Percentiles rank a stretch among this genome's conserved stretches.
Evolutionary conservation across 2,329 filamentous ascomycete species (phyloP).

Genomic region (Cercospora canescens): DNA sequence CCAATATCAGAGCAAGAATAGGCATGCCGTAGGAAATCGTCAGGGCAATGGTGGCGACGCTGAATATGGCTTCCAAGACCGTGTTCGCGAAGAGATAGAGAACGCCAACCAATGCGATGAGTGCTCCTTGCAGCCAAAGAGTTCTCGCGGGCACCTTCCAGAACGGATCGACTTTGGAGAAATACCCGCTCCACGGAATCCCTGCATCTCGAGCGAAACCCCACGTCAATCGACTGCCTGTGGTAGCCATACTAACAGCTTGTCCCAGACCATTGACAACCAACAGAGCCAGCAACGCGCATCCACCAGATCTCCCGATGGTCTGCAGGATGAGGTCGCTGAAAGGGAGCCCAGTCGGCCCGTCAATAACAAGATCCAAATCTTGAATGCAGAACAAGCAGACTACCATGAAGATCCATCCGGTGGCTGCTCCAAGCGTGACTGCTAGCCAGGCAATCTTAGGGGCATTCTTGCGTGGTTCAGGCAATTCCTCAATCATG

Average conservation of each 20-base stretch:
- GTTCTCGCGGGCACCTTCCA: constrained; percentile 57
- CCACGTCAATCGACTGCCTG: constrained; percentile 30
- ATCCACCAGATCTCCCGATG: constrained; percentile 47
- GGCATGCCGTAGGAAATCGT: constrained; percentile 46
- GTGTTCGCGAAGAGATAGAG: constrained; percentile 43
- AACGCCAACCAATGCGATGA: constrained; percentile 53
- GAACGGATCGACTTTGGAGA: constrained; percentile 43
- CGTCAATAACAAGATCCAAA: constrained; percentile 45
- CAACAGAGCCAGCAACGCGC: constrained; percentile 53
- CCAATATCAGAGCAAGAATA: constrained; percentile 40
- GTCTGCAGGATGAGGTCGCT: constrained; percentile 59
- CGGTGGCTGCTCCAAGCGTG: constrained; percentile 44
- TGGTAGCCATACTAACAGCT: constrained; percentile 53
- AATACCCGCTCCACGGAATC: constrained; percentile 29
- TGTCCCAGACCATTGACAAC: constrained; percentile 59
- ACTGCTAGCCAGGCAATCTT: constrained; percentile 56
- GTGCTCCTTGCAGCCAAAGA: constrained; percentile 53
- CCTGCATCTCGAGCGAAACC: constrained; percentile 31
- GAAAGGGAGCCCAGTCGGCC: constrained; percentile 56
- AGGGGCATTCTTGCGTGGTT: constrained; percentile 53
- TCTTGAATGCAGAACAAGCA: constrained; percentile 57
- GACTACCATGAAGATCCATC: constrained; percentile 59
- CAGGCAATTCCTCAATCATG: constrained; percentile 59
- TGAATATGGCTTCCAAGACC: constrained; percentile 47
- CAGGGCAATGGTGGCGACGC: constrained; percentile 44